Evolutionary conservation across 164 flowering plant genomes (phyloP).

Genomic region (Chloranthus sessilifolius): DNA sequence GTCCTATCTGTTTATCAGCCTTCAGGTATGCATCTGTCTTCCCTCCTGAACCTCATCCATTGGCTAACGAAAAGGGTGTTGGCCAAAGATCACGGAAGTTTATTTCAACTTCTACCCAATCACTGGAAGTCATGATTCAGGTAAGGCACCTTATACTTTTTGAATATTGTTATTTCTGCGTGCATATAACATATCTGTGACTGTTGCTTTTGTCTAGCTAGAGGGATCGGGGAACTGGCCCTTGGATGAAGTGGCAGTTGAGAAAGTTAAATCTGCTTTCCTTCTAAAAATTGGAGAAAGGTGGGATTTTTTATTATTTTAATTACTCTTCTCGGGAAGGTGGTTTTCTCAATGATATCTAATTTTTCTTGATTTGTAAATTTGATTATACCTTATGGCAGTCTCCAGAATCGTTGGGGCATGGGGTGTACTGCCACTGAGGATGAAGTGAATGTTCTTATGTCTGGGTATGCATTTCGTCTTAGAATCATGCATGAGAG

Average conservation of each 20-base stretch:
- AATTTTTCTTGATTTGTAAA: slow-evolving; percentile 2
- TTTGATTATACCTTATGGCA: slow-evolving; percentile 32
- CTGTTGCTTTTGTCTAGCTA: slow-evolving; percentile 39
- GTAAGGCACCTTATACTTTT: slow-evolving; percentile 20
- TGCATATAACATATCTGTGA: background rate
- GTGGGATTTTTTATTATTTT: slow-evolving; percentile 26
- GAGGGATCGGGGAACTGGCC: slow-evolving; percentile 99
- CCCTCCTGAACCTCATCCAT: slow-evolving; percentile 84
- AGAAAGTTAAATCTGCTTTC: slow-evolving; percentile 88
- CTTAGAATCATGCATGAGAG: slow-evolving; percentile 87
- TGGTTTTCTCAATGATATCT: background rate
- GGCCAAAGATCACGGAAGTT: slow-evolving; percentile 28
- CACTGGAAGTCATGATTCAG: slow-evolving; percentile 93
- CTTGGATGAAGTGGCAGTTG: slow-evolving; percentile 65
- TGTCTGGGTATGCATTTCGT: slow-evolving; percentile 90
- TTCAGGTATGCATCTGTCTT: slow-evolving; percentile 82
- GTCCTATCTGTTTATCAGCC: slow-evolving; percentile 57
- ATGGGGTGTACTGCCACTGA: slow-evolving; percentile 68
- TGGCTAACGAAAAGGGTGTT: slow-evolving; percentile 45
- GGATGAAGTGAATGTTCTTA: slow-evolving; percentile 66
- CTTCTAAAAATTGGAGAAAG: slow-evolving; percentile 87
- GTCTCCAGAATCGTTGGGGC: slow-evolving; percentile 63
- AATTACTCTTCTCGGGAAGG: background rate
- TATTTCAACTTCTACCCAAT: slow-evolving; percentile 56
- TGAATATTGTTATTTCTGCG: background rate